Evolutionary conservation across 306 rosid genomes (phyloP).

Genomic region (Cucumis cinereus): DNA sequence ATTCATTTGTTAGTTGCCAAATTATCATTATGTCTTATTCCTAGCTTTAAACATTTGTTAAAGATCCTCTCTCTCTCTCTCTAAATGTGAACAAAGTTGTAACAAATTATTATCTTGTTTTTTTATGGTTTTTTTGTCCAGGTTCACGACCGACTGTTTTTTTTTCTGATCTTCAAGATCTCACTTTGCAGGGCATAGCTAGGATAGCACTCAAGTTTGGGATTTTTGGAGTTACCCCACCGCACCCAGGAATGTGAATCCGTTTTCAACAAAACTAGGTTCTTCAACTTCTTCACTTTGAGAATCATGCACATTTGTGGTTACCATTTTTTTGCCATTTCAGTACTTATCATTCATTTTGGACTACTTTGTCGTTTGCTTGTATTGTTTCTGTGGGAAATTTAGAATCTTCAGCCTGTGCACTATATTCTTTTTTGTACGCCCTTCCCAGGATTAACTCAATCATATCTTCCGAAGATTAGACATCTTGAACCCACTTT

Average conservation of each 20-base stretch:
- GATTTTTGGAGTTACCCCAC: slow-evolving; percentile 6
- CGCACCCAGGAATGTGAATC: slow-evolving; percentile 10
- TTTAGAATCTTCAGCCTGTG: not conserved
- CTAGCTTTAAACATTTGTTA: slow-evolving; percentile 5
- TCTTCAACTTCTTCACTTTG: not conserved
- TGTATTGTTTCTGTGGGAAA: not conserved
- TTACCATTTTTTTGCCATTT: not conserved
- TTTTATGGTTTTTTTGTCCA: not conserved
- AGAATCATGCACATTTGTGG: not conserved
- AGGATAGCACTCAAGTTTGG: slow-evolving; percentile 5
- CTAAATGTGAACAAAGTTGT: slow-evolving; percentile 4
- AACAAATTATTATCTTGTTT: not conserved
- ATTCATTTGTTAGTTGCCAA: not conserved
- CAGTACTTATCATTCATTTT: not conserved
- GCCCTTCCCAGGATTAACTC: not conserved
- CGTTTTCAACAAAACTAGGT: not conserved
- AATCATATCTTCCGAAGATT: not conserved
- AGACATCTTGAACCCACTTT: not conserved
- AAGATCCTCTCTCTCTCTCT: not conserved
- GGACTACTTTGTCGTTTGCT: not conserved
- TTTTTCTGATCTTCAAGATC: slow-evolving; percentile 4
- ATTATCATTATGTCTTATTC: slow-evolving; percentile 7
- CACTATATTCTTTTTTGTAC: not conserved
- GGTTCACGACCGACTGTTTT: not conserved
- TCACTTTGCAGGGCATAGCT: slow-evolving; percentile 1